Evolutionary conservation across 2,329 filamentous ascomycete species (phyloP).

Genomic region (Fusarium nelsonii): DNA sequence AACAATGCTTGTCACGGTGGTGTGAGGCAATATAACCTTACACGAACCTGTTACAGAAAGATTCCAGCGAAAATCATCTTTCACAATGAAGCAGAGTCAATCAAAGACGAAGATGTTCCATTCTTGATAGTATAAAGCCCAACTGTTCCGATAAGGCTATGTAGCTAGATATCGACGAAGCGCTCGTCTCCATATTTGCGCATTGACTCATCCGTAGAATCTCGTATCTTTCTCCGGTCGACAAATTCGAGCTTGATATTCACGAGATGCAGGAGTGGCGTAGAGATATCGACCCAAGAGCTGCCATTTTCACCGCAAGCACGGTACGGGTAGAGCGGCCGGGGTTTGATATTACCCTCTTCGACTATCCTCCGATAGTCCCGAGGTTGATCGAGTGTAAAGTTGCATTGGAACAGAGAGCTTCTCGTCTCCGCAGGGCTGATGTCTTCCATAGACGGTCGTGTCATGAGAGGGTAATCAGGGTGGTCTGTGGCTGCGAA

Average conservation of each 20-base stretch:
- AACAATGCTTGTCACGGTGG: no score
- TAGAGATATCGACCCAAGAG: neutral
- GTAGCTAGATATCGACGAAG: no score
- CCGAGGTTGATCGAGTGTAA: constrained; percentile 4
- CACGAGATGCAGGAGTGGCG: neutral
- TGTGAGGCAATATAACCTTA: no score
- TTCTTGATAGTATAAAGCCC: no score
- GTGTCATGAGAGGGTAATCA: neutral
- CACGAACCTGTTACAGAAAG: no score
- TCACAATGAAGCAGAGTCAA: no score
- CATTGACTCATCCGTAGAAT: neutral
- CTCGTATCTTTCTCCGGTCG: neutral
- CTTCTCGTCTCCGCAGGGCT: neutral
- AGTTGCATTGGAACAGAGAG: constrained; percentile 14
- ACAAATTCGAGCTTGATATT: neutral
- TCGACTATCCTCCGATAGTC: constrained; percentile 1
- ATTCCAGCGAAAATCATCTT: no score
- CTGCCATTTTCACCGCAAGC: no score
- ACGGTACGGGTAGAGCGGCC: no score
- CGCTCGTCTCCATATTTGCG: neutral
- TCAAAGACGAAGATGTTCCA: no score
- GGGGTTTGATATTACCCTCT: neutral
- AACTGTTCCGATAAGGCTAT: no score
- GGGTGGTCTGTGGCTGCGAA: neutral
- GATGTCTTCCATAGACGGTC: accelerated